Conservation (phyloP, 495 filamentous ascomycete species). For the Massariosphaeria phaeospora region DNA sequence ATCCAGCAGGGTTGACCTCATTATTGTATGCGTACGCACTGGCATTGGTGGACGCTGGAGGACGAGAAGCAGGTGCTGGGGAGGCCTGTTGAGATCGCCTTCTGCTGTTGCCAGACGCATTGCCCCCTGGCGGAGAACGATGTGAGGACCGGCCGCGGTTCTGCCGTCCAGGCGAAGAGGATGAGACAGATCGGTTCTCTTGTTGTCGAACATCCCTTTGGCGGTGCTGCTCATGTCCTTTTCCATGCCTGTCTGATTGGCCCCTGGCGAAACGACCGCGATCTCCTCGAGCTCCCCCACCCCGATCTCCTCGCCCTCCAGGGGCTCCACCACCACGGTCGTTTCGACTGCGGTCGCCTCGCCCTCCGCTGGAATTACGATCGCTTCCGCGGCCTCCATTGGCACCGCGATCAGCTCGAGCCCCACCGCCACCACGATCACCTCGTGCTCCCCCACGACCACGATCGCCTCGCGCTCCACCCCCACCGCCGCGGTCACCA, state of each 20-base stretch:
- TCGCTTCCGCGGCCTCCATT: background rate
- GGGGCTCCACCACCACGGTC: background rate
- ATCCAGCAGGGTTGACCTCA: background rate
- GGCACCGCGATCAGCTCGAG: background rate
- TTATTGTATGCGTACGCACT: conserved; percentile 16
- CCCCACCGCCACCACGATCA: conserved; percentile 33
- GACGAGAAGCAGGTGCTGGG: background rate
- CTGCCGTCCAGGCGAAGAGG: conserved; percentile 7
- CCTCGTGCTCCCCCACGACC: conserved; percentile 49
- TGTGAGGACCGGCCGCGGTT: background rate
- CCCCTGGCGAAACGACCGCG: conserved; percentile 31
- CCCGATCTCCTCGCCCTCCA: background rate
- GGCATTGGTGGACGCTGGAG: conserved; percentile 4
- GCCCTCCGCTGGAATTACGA: background rate
- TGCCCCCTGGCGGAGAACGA: conserved; percentile 1
- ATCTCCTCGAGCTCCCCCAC: conserved; percentile 44
- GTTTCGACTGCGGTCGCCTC: background rate
- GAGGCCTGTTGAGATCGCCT: background rate
- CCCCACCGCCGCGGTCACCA: conserved; percentile 49
- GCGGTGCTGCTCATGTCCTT: conserved; percentile 5
- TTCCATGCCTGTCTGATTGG: conserved; percentile 7
- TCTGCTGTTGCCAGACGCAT: conserved; percentile 1
- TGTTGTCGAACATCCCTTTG: background rate
- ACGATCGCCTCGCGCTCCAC: conserved; percentile 40
- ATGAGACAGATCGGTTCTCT: conserved; percentile 5